phyloP scores from a whole-genome alignment of 2,329 filamentous ascomycete genomes.

The Triangularia verruculosa region DNA sequence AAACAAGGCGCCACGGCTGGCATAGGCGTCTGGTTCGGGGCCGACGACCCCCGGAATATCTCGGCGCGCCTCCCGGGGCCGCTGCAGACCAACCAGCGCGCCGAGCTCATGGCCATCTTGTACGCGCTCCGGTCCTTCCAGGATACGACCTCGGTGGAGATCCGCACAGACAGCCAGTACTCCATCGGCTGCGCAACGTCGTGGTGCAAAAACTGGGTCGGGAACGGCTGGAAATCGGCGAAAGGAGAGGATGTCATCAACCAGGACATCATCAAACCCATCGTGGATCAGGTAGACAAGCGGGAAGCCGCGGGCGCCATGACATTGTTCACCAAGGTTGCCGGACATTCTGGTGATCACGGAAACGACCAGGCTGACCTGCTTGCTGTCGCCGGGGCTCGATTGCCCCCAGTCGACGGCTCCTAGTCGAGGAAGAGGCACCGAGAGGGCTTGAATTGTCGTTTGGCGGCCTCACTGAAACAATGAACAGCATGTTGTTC shows the following conservation, averaged over 20 bases:
- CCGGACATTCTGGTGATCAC: constrained; percentile 70
- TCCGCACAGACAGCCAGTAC: constrained; percentile 85
- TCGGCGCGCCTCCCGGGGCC: constrained; percentile 72
- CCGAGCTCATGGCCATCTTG: constrained; percentile 83
- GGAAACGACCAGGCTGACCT: constrained; percentile 81
- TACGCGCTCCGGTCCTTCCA: constrained; percentile 77
- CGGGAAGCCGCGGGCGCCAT: constrained; percentile 56
- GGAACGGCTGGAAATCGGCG: constrained; percentile 70
- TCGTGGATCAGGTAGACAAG: constrained; percentile 69
- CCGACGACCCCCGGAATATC: constrained; percentile 56
- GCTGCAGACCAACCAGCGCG: constrained; percentile 89
- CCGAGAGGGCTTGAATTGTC: neutral
- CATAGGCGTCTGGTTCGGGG: constrained; percentile 60
- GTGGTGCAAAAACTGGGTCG: constrained; percentile 78
- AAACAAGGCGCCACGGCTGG: constrained; percentile 48
- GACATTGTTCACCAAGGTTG: constrained; percentile 83
- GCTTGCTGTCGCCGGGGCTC: constrained; percentile 56
- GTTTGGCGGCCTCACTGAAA: neutral
- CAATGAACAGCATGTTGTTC: neutral
- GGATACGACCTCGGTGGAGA: constrained; percentile 65
- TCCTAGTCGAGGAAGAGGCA: neutral
- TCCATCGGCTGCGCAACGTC: constrained; percentile 83
- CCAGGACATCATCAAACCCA: constrained; percentile 73
- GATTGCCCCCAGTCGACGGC: neutral
- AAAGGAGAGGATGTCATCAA: constrained; percentile 74